phyloP scores from a whole-genome alignment of 306 rosid species.

The Abrus pulchellus region DNA sequence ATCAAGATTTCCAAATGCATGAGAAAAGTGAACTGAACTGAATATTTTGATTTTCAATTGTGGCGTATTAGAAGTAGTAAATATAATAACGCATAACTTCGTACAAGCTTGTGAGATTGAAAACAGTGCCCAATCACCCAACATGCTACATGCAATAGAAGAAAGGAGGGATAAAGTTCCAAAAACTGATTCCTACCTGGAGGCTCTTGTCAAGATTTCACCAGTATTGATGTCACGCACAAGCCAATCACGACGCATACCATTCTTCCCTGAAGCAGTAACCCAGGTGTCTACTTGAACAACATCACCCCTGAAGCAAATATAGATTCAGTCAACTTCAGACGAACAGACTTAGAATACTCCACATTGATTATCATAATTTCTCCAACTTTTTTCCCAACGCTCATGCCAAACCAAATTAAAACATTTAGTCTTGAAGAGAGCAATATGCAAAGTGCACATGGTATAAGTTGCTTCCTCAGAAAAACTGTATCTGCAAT shows the following conservation, averaged over 20 bases:
- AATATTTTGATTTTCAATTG: conserved; percentile 18
- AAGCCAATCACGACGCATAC: conserved; percentile 98
- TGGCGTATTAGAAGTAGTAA: conserved; percentile 1
- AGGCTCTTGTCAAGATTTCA: conserved; percentile 79
- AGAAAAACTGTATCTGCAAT: background rate
- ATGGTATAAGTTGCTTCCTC: conserved; percentile 24
- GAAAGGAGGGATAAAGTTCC: conserved; percentile 5
- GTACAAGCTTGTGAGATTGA: conserved; percentile 20
- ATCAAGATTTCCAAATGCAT: conserved; percentile 16
- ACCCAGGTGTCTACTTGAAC: conserved; percentile 98
- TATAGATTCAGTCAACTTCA: conserved; percentile 46
- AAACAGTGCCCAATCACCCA: conserved; percentile 2
- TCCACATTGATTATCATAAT: conserved; percentile 3
- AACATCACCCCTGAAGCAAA: conserved; percentile 85
- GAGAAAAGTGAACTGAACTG: conserved; percentile 20
- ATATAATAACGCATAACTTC: conserved; percentile 10
- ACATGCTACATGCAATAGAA: background rate
- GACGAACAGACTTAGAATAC: conserved; percentile 33
- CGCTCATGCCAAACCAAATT: background rate
- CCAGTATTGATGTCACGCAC: conserved; percentile 77
- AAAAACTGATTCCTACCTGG: conserved; percentile 68
- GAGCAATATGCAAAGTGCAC: conserved; percentile 16
- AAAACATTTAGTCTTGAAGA: background rate
- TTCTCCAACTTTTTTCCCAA: background rate
- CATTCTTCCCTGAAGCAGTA: conserved; percentile 87